phyloP scores from a whole-genome alignment of 371 early-diverging fungal genomes.

The Batkoa obscura region DNA sequence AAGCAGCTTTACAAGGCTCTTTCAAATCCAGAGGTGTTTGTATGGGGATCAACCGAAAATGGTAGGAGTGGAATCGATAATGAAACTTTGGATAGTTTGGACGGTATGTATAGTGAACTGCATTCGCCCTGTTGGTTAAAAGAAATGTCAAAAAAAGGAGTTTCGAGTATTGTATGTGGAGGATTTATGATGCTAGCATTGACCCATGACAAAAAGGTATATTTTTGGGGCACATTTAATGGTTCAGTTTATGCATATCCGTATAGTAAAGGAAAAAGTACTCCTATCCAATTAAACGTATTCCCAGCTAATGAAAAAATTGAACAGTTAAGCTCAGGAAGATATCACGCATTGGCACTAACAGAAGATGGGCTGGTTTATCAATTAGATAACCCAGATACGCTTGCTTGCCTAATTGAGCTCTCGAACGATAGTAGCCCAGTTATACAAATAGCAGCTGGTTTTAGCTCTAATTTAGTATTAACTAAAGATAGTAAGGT shows the following conservation, averaged over 20 bases:
- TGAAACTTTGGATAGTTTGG: neutral
- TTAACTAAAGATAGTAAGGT: neutral
- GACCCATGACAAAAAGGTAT: neutral
- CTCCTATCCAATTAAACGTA: neutral
- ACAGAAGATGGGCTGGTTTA: neutral
- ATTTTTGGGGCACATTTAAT: slow-evolving; percentile 6
- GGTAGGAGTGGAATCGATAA: neutral
- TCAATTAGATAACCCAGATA: slow-evolving; percentile 1
- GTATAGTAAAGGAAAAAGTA: no score
- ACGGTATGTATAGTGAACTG: neutral
- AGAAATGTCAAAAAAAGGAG: neutral
- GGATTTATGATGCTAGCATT: slow-evolving; percentile 6
- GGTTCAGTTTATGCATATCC: neutral
- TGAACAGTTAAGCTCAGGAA: neutral
- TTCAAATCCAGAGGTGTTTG: slow-evolving; percentile 4
- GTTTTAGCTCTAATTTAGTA: neutral
- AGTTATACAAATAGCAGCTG: neutral
- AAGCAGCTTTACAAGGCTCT: slow-evolving; percentile 1
- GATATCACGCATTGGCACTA: slow-evolving; percentile 3
- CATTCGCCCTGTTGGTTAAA: neutral
- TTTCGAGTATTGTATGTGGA: slow-evolving; percentile 3
- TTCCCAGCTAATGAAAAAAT: slow-evolving; percentile 1
- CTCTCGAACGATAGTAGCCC: neutral
- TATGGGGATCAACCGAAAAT: slow-evolving; percentile 1
- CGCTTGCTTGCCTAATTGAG: neutral